These are phyloP conservation scores for Mycena latifolia DNA, from an alignment of 768 basidiomycete species.

Conservation along the genomic window DNA sequence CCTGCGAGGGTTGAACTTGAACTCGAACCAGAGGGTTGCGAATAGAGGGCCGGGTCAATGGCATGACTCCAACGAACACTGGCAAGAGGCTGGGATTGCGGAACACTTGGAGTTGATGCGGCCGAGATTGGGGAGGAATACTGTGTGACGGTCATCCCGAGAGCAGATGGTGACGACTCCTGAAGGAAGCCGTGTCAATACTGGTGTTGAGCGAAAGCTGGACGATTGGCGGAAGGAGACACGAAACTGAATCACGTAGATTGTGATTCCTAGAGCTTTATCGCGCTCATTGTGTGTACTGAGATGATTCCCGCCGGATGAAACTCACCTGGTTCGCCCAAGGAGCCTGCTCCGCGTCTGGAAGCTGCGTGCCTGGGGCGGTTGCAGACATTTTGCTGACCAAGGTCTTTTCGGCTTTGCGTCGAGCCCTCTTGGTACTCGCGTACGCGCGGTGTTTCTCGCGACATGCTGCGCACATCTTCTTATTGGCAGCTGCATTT, in stretches of 20 bases:
- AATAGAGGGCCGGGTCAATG: conserved; percentile 42
- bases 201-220: background rate
- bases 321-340: conserved; percentile 10
- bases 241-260: background rate
- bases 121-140: conserved; percentile 15
- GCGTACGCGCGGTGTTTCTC: conserved; percentile 65
- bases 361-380: background rate
- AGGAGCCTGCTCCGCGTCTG: background rate
- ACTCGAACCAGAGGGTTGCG: conserved; percentile 44
- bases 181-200: background rate
- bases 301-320: too few relatives aligned
- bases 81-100: conserved; percentile 5
- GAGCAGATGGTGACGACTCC: background rate
- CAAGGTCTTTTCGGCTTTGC: conserved; percentile 65
- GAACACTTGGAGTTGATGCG: background rate
- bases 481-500: conserved; percentile 41
- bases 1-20: conserved; percentile 62
- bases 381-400: conserved; percentile 29
- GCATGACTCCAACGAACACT: conserved; percentile 13
- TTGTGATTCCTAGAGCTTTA: background rate
- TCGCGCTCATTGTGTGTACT: too few relatives aligned
- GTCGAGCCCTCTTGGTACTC: conserved; percentile 60
- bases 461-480: conserved; percentile 68
- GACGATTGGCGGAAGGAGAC: background rate
- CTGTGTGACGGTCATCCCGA: background rate